phyloP scores from a whole-genome alignment of 805 yeast genomes.

The Kockiozyma suomiensis region DNA sequence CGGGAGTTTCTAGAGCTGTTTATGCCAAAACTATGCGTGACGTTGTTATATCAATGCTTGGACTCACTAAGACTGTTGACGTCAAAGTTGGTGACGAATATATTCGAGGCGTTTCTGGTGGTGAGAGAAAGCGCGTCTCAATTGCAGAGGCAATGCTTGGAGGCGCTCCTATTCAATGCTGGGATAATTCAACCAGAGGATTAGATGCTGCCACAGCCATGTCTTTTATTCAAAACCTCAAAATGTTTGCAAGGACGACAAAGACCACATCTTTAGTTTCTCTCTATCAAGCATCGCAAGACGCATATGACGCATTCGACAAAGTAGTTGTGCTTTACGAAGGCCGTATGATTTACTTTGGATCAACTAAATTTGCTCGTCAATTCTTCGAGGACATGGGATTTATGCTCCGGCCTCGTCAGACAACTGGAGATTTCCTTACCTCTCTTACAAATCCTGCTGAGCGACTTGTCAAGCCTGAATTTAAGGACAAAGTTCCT shows the following conservation, averaged over 20 bases:
- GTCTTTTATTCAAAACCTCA: conserved; percentile 62
- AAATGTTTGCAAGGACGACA: conserved; percentile 54
- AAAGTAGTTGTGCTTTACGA: conserved; percentile 57
- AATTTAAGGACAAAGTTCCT: conserved; percentile 55
- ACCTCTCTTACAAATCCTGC: conserved; percentile 49
- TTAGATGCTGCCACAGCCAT: conserved; percentile 71
- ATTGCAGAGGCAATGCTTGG: conserved; percentile 55
- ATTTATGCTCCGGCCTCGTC: conserved; percentile 57
- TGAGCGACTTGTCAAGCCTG: conserved; percentile 52
- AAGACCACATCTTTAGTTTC: conserved; percentile 61
- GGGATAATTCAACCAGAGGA: conserved; percentile 75
- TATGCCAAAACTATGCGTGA: conserved; percentile 54
- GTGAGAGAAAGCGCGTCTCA: conserved; percentile 59
- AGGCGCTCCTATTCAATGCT: conserved; percentile 55
- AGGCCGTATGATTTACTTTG: conserved; percentile 60
- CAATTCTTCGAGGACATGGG: conserved; percentile 58
- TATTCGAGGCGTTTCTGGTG: conserved; percentile 62
- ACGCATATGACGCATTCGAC: conserved; percentile 57
- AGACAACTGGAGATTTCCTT: conserved; percentile 50
- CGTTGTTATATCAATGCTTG: conserved; percentile 53
- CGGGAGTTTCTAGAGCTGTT: conserved; percentile 54
- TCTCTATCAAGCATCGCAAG: conserved; percentile 61
- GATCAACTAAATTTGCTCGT: conserved; percentile 51
- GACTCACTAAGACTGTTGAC: conserved; percentile 47
- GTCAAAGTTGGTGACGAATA: conserved; percentile 52